Evolutionary conservation across 2,329 filamentous ascomycete species (phyloP), one percentile per base, ranked within the genome.

Genomic region (Hypoxylon sp.): DNA sequence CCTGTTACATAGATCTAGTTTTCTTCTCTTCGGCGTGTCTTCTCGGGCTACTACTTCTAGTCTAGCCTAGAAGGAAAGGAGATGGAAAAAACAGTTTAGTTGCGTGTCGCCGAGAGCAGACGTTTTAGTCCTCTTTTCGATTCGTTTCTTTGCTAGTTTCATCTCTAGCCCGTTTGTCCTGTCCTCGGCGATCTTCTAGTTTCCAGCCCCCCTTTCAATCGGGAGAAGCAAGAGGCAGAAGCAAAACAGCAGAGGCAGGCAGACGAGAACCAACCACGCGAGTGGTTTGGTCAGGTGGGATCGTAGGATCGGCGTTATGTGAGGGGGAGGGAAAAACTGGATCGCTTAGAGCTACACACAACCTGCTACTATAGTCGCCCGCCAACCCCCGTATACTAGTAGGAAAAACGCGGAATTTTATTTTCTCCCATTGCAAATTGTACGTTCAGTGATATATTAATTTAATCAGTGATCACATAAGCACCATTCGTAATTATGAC

Each of bases 231-330:
- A 44, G 29, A 35, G 31, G 29, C 19, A 50, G 46, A 47, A 19
- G 55, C 47, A 13, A 46, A 14, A 59, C n/a, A 35, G 17, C 33
- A 37, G 24, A 39, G 17, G 37, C 24, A 26, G 19, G 48, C 39
- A 63, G 35, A 22, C 44, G 61, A 58, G 46, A 65, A 24, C 42
- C 42, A 31, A 47, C 33, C 59, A 47, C 47, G 17, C 47, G 59
- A 59, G 50, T 63, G 59, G 47, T 35, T 39, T 14, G 50, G 39
- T 35, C 29, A 47, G 42, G 42, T 31, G 33, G 52, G 48, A 59
- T 61, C 51, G 35, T 17, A 14, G 51, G 63, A 70, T 70, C 63
- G 67, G 67, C 67, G 64, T 70, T 67, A 46, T 33, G 51, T 37
- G 63, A 55, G 50, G 63, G 48, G 54, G 24, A 31, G 54, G 44